phyloP scores from a whole-genome alignment of 2,329 filamentous ascomycete species.

The Penicillium sp. region DNA sequence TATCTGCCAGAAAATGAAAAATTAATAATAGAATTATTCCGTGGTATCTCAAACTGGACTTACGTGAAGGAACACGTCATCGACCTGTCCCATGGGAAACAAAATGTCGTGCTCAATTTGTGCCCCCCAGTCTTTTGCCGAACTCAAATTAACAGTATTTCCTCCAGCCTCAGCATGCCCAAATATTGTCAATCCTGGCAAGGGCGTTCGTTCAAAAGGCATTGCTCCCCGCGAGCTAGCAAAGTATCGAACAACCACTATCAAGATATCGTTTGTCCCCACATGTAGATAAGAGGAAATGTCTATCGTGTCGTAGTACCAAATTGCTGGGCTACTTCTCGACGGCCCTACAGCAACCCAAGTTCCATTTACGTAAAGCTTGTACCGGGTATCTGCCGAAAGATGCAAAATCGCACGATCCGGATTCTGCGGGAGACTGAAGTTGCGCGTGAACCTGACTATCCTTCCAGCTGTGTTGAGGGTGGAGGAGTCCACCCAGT shows the following conservation, averaged over 20 bases:
- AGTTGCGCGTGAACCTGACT: constrained; percentile 27
- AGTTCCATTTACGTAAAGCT: constrained; percentile 38
- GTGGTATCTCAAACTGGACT: constrained; percentile 10
- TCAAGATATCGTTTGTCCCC: constrained; percentile 22
- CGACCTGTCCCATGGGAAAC: constrained; percentile 26
- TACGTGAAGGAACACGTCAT: constrained; percentile 43
- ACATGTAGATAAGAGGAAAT: constrained; percentile 21
- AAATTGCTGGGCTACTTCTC: constrained; percentile 30
- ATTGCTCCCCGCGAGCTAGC: constrained; percentile 24
- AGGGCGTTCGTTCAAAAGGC: constrained; percentile 25
- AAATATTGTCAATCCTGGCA: constrained; percentile 27
- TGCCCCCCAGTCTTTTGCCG: constrained; percentile 17
- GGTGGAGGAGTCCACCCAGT: constrained; percentile 31
- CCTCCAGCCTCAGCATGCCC: constrained; percentile 18
- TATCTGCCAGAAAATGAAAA: background rate
- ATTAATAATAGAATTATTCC: background rate
- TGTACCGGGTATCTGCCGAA: constrained; percentile 42
- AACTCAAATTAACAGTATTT: constrained; percentile 16
- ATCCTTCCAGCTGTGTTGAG: constrained; percentile 32
- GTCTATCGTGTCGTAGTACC: constrained; percentile 31
- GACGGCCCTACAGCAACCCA: constrained; percentile 36
- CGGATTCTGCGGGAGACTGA: constrained; percentile 20
- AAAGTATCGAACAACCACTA: constrained; percentile 27
- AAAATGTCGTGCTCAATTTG: constrained; percentile 18
- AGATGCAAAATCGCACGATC: background rate